Percentiles rank a stretch among this genome's conserved stretches.
phyloP scores from a whole-genome alignment of 2,329 filamentous ascomycete genomes.

The Helicocarpus griseus region DNA sequence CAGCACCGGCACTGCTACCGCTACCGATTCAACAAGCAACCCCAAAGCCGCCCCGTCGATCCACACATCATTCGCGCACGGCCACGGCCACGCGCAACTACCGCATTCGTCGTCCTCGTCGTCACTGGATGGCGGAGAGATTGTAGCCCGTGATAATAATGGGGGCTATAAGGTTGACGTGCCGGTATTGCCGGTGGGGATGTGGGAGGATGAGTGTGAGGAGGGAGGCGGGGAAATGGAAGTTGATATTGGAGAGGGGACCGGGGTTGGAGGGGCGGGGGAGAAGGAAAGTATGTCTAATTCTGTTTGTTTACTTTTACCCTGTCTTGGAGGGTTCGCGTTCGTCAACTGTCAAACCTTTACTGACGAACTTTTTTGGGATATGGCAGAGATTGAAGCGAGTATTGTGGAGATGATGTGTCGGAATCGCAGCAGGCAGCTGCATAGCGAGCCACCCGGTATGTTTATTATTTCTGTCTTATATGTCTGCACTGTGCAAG shows the following conservation, averaged over 20 bases:
- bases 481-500: too few species aligned
- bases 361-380: not conserved
- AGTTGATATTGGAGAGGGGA: conserved; percentile 25
- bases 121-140: conserved; percentile 28
- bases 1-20: not conserved
- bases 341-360: not conserved
- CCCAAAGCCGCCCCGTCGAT: conserved; percentile 3
- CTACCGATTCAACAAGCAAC: not conserved
- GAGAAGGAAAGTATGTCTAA: conserved; percentile 33
- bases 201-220: conserved; percentile 30
- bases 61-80: not conserved
- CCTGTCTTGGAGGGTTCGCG: not conserved
- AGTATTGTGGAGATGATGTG: conserved; percentile 36
- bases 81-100: not conserved
- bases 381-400: conserved; percentile 34
- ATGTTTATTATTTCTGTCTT: conserved; percentile 17
- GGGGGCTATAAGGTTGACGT: conserved; percentile 41
- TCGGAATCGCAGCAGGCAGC: conserved; percentile 33
- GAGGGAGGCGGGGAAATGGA: conserved; percentile 25
- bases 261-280: conserved; percentile 37
- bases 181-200: conserved; percentile 29
- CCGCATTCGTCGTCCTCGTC: not conserved
- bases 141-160: conserved; percentile 40
- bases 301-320: not conserved
- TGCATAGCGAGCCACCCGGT: conserved; percentile 57